phyloP scores from a whole-genome alignment of 805 yeast genomes.

The Ogataea polymorpha region DNA sequence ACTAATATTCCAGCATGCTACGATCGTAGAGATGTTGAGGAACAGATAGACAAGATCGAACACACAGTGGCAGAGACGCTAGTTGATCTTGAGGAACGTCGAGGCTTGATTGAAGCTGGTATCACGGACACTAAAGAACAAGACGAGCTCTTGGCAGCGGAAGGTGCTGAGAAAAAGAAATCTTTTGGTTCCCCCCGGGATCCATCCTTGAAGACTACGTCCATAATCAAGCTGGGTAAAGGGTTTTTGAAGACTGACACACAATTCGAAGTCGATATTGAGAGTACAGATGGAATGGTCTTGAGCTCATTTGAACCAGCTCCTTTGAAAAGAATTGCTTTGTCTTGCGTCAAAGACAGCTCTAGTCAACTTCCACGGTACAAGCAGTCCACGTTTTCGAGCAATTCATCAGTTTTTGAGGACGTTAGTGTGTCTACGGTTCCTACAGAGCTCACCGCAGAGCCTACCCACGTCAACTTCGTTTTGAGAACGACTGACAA shows the following conservation, averaged over 20 bases:
- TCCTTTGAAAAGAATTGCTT: neutral
- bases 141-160: neutral
- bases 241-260: neutral
- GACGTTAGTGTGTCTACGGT: neutral
- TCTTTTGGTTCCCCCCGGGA: too few species aligned
- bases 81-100: slow-evolving; percentile 9
- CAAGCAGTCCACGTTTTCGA: neutral
- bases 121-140: slow-evolving; percentile 9
- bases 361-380: neutral
- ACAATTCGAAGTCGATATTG: neutral
- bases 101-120: slow-evolving; percentile 8
- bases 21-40: neutral
- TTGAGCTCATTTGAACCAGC: neutral
- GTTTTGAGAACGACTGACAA: neutral
- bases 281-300: neutral
- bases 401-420: neutral
- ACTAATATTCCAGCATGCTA: neutral
- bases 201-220: too few species aligned
- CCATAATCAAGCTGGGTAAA: neutral
- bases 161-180: too few species aligned
- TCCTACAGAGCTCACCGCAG: neutral
- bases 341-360: neutral
- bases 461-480: slow-evolving; percentile 6
- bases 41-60: slow-evolving; percentile 13
- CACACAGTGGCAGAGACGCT: slow-evolving; percentile 1